Evolutionary conservation across 176 grass and related monocot genomes (phyloP).

Genomic region (Zizania latifolia): DNA sequence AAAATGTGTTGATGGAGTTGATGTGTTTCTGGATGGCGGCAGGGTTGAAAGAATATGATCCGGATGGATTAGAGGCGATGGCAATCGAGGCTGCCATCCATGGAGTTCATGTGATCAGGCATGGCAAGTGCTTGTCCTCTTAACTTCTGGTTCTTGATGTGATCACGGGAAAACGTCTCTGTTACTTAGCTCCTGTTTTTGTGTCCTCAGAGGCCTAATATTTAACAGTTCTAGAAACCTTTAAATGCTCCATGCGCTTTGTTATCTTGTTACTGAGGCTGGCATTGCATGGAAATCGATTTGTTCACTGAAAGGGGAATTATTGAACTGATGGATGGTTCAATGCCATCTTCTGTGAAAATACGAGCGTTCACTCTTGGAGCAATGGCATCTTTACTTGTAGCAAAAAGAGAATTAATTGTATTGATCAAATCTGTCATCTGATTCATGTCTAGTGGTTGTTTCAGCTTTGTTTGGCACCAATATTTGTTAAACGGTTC

Average conservation of each 20-base stretch:
- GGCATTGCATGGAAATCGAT: not conserved
- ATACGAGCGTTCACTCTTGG: not conserved
- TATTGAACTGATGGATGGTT: not conserved
- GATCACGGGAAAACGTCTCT: not conserved
- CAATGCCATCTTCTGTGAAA: not conserved
- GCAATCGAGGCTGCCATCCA: constrained; percentile 64
- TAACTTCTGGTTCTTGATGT: not conserved
- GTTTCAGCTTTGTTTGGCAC: not conserved
- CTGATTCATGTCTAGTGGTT: not conserved
- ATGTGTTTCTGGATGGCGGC: not conserved
- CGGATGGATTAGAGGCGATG: constrained; percentile 59
- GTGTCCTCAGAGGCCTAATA: not conserved
- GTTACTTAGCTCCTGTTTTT: not conserved
- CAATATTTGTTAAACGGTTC: not conserved
- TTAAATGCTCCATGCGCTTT: not conserved
- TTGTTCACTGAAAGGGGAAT: constrained; percentile 10
- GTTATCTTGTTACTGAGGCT: not conserved
- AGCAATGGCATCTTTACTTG: not conserved
- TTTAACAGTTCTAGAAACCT: not conserved
- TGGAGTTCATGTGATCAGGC: constrained; percentile 81
- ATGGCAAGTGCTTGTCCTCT: constrained; percentile 51
- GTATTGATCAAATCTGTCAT: constrained; percentile 18
- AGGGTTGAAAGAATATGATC: constrained; percentile 86
- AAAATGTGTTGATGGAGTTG: constrained; percentile 3
- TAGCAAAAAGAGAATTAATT: not conserved